Conservation (phyloP, 768 basidiomycete genomes). For the Mycena capillaripes region DNA sequence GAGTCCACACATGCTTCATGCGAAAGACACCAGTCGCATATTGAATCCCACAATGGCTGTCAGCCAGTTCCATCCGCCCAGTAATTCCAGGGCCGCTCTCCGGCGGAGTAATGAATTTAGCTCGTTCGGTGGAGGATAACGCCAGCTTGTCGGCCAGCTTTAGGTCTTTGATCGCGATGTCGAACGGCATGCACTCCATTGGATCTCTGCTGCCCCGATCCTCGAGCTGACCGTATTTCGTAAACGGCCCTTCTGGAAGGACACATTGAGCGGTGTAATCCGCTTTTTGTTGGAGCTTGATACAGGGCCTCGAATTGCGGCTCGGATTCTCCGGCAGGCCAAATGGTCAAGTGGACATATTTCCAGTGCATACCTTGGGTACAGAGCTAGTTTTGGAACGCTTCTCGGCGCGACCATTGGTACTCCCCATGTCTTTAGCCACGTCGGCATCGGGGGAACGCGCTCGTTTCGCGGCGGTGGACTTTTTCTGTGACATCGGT, state of each 20-base stretch:
- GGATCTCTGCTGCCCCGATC: slow-evolving; percentile 46
- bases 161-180: slow-evolving; percentile 44
- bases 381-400: slow-evolving; percentile 2
- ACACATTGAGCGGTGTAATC: slow-evolving; percentile 52
- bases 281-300: slow-evolving; percentile 48
- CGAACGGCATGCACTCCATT: slow-evolving; percentile 51
- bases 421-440: neutral
- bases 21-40: slow-evolving; percentile 50
- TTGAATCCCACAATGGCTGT: slow-evolving; percentile 48
- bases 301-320: slow-evolving; percentile 50
- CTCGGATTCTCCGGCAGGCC: slow-evolving; percentile 39
- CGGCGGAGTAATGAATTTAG: slow-evolving; percentile 41
- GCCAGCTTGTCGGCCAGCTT: slow-evolving; percentile 41
- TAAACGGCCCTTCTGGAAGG: slow-evolving; percentile 29
- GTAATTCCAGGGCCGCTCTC: slow-evolving; percentile 46
- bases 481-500: neutral
- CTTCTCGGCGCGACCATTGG: neutral
- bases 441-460: neutral
- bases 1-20: slow-evolving; percentile 50
- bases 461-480: slow-evolving; percentile 6
- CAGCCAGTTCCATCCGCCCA: slow-evolving; percentile 41
- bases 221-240: slow-evolving; percentile 39
- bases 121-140: slow-evolving; percentile 44
- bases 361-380: neutral
- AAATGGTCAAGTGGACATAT: no score